These are phyloP conservation scores for Venturiaceae sp. DNA, from an alignment of 2,329 filamentous ascomycete genomes.

Conservation along the genomic window DNA sequence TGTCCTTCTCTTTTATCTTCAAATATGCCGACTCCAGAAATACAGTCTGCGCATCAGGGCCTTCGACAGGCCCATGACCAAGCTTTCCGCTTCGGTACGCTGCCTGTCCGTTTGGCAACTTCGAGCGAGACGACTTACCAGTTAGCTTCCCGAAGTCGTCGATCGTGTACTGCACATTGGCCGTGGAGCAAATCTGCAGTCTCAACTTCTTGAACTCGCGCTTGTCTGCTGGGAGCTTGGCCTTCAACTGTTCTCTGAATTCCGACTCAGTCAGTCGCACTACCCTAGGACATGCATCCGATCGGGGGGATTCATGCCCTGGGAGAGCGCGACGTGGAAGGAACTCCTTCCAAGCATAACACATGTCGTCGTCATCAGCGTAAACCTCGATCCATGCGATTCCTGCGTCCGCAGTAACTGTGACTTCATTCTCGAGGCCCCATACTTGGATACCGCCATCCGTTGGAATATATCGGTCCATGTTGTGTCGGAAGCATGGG, in stretches of 20 bases:
- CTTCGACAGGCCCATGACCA: slow-evolving; percentile 62
- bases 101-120: slow-evolving; percentile 62
- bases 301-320: slow-evolving; percentile 2
- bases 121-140: slow-evolving; percentile 63
- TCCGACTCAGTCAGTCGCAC: slow-evolving; percentile 66
- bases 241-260: slow-evolving; percentile 41
- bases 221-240: slow-evolving; percentile 59
- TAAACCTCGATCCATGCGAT: slow-evolving; percentile 80
- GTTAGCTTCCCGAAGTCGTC: slow-evolving; percentile 62
- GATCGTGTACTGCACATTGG: slow-evolving; percentile 63
- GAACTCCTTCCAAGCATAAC: slow-evolving; percentile 75
- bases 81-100: slow-evolving; percentile 70
- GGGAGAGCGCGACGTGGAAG: slow-evolving; percentile 22
- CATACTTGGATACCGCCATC: slow-evolving; percentile 81
- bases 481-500: slow-evolving; percentile 77
- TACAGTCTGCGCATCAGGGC: slow-evolving; percentile 59
- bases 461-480: slow-evolving; percentile 46
- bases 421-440: slow-evolving; percentile 67
- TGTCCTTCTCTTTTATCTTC: slow-evolving; percentile 25
- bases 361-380: slow-evolving; percentile 69
- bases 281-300: slow-evolving; percentile 52
- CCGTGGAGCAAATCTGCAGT: slow-evolving; percentile 66
- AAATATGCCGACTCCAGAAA: slow-evolving; percentile 56
- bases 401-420: slow-evolving; percentile 71
- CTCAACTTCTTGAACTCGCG: slow-evolving; percentile 58